These are phyloP conservation scores for Fusarium zealandicum DNA, from an alignment of 2,329 filamentous ascomycete species.

Conservation along the genomic window DNA sequence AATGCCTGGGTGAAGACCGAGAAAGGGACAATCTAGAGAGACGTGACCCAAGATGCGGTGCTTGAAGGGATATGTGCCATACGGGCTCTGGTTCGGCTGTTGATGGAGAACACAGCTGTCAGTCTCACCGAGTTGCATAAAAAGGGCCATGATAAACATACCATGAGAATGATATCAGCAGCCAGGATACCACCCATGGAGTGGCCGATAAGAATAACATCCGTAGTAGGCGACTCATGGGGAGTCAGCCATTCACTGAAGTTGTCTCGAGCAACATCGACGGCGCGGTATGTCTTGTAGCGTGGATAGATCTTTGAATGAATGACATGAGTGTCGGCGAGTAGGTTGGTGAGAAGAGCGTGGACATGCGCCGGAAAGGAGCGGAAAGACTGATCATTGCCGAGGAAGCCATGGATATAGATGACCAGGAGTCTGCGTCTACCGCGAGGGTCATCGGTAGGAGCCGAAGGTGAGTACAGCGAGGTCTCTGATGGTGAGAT, in stretches of 20 bases:
- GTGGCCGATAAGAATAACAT: slow-evolving; percentile 84
- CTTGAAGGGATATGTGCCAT: slow-evolving; percentile 57
- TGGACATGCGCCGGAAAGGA: slow-evolving; percentile 91
- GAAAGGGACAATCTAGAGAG: slow-evolving; percentile 84
- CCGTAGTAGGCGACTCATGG: slow-evolving; percentile 75
- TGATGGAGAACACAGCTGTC: not conserved
- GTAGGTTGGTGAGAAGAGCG: slow-evolving; percentile 69
- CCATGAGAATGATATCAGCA: slow-evolving; percentile 78
- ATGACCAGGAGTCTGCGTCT: slow-evolving; percentile 73
- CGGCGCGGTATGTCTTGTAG: slow-evolving; percentile 77
- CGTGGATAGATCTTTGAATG: slow-evolving; percentile 87
- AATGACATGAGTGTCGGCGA: slow-evolving; percentile 77
- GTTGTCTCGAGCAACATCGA: slow-evolving; percentile 78
- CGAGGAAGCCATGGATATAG: slow-evolving; percentile 92
- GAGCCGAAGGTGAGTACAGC: slow-evolving; percentile 4
- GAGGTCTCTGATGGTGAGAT: slow-evolving; percentile 18
- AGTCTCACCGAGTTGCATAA: not conserved
- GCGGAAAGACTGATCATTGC: slow-evolving; percentile 84
- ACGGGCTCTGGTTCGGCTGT: slow-evolving; percentile 45
- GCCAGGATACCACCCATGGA: slow-evolving; percentile 88
- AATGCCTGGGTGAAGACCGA: slow-evolving; percentile 89
- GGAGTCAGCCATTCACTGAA: slow-evolving; percentile 84
- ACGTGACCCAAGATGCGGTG: slow-evolving; percentile 83
- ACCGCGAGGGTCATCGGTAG: slow-evolving; percentile 17
- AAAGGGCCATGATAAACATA: slow-evolving; percentile 37